Base-by-base conservation (phyloP, 257 asterid genomes). In the Nicotiana obtusifolia region DNA sequence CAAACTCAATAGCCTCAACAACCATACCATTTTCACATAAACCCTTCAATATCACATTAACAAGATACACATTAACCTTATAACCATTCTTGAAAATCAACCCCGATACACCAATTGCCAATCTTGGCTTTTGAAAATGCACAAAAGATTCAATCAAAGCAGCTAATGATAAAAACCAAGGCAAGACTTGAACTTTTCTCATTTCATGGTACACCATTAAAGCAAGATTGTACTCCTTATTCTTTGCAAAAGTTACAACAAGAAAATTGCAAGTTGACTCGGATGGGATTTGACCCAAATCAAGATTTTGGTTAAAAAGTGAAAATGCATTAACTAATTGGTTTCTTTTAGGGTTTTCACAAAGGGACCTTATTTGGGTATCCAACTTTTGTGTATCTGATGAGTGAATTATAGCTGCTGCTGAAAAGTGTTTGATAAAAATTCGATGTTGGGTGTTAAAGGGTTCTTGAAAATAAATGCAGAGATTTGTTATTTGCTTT, bases 1-100 rank as follows among this genome's bases (percentile, higher is more conserved):
- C 83, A 52, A 93, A 82, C 22, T 83, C 86, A 64, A 83, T 88
- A 15, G 91, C 97, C 87, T 84, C 81, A 62, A 31, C 86, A 61
- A 82, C 89, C 59, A 81, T 84, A 2, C 91, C 92, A 82, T 85
- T 85, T 64, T 85, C 78, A 81, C 94, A 93, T 41, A 89, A 83
- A 71, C 92, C 82, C 83, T 90, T 89, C 90, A 93, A 86, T 64
- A 90, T 76, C n/a, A 90, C 47, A 87, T 93, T 93, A 14, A 85
- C 88, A 57, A 81, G 86, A 73, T 90, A 90, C 24, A 83, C 68
- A 37, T 88, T 85, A 44, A 90, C 47, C 61, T 13, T 78, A 52
- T 77, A 93, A 64, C 95, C 97, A 15, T 54, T 85, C 86, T 93
- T 93, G 86, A 89, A 71, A 77, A 91, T 87, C 87, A 85, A 67